phyloP scores from a whole-genome alignment of 345 rosid genomes.

The Linum trigynum region DNA sequence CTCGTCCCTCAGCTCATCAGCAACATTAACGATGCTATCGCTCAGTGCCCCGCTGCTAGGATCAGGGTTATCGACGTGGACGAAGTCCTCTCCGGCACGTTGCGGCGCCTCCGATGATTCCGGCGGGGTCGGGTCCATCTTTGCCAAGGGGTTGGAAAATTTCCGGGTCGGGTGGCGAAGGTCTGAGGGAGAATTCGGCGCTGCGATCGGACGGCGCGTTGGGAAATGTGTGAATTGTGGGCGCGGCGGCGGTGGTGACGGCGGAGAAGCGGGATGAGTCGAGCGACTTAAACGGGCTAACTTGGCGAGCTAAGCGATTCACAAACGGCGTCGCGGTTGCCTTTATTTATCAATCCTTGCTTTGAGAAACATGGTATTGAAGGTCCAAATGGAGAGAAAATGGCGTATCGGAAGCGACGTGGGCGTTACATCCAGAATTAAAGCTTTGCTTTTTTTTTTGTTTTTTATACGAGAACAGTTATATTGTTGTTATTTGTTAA shows the following conservation, averaged over 20 bases:
- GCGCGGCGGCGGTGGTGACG: background rate
- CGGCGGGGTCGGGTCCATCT: background rate
- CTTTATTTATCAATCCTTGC: too few species aligned
- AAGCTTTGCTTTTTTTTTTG: too few species aligned
- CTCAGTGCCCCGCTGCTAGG: background rate
- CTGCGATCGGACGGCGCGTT: background rate
- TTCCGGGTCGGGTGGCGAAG: background rate
- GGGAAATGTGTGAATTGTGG: background rate
- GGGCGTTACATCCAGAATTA: too few species aligned
- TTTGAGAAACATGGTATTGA: too few species aligned
- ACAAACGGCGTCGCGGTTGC: background rate
- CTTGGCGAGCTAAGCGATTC: background rate
- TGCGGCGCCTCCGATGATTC: too few species aligned
- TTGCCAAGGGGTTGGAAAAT: background rate
- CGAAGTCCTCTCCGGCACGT: background rate
- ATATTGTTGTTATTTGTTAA: too few species aligned
- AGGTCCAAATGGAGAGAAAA: too few species aligned
- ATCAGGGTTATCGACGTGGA: background rate
- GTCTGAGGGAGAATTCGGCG: background rate
- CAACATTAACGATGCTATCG: background rate
- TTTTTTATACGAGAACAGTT: too few species aligned
- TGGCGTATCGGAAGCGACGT: too few species aligned
- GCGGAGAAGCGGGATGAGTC: background rate
- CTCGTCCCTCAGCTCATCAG: background rate
- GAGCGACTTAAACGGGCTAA: background rate